Base-by-base conservation (phyloP, 805 yeast genomes). In the Spencermartinsiella europaea region DNA sequence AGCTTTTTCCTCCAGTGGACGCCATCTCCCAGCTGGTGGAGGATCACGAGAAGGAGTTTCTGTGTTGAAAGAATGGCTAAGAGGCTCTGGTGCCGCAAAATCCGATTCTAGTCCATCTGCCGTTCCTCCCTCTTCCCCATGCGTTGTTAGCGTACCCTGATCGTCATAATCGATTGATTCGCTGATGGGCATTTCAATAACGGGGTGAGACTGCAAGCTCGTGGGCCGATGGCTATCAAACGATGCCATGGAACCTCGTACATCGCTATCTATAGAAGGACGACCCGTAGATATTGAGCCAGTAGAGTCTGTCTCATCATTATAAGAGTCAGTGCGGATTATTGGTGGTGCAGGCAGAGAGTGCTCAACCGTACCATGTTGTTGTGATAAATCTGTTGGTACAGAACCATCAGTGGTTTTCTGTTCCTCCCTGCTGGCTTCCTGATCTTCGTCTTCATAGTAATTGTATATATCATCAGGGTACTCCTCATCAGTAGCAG, bases 201-300 rank as follows among this genome's bases (percentile, higher is more conserved):
- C n/a, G n/a, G n/a, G n/a, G n/a, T n/a, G n/a, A n/a, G n/a, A n/a
- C n/a, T n/a, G n/a, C n/a, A n/a, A n/a, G n/a, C n/a, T n/a, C n/a
- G n/a, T n/a, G n/a, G n/a, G n/a, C n/a, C n/a, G n/a, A n/a, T n/a
- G n/a, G n/a, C n/a, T n/a, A n/a, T n/a, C n/a, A 25, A 12, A 25
- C 7, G 31, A 25, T 25, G 31, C 31, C 12, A 25, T 12, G 8
- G 40, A 37, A 22, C n/a, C 21, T 17, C 25, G 40, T 4, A 34
- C 7, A 10, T 31, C 25, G 28, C 52, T 52, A 28, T 55, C 61
- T 14, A 54, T 33, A 36, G 60, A 55, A 17, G 52, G 48, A 17
- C 49, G 35, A 8, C 63, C 64, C 5, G 64, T 59, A 3, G 63
- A 59, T 2, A 61, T 39, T 19, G 65, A 53, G 14, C 60, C 61